These are phyloP conservation scores for Globisporangium viniferum DNA, from an alignment of 352 stramenopile species.

Conservation along the genomic window DNA sequence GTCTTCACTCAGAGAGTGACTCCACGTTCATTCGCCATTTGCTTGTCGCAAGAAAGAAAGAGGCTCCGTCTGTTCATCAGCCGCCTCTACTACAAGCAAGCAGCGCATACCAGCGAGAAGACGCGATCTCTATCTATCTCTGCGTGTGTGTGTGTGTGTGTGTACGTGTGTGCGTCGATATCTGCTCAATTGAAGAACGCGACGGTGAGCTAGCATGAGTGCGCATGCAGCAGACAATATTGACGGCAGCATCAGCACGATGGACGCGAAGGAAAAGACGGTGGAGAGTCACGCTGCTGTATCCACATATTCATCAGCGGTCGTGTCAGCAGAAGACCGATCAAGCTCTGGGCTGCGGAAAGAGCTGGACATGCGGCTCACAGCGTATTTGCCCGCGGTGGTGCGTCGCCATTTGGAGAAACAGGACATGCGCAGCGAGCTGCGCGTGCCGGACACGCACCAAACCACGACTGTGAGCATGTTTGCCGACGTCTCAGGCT, in stretches of 20 bases:
- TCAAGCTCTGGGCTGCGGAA: slow-evolving; percentile 52
- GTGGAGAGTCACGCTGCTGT: background rate
- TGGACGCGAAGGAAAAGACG: background rate
- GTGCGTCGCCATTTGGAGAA: slow-evolving; percentile 76
- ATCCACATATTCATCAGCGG: background rate
- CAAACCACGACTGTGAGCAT: slow-evolving; percentile 83
- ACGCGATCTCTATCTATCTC: background rate
- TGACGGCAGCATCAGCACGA: background rate
- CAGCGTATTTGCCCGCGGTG: slow-evolving; percentile 76
- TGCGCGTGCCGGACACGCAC: slow-evolving; percentile 68
- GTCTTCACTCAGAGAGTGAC: background rate
- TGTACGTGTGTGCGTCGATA: background rate
- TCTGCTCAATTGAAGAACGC: background rate
- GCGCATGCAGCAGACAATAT: background rate
- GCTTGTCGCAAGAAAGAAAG: background rate
- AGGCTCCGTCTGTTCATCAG: background rate
- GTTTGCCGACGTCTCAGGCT: slow-evolving; percentile 94
- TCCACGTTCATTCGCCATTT: background rate
- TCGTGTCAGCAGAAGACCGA: slow-evolving; percentile 19
- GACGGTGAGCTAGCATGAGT: background rate
- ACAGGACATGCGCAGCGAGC: slow-evolving; percentile 33
- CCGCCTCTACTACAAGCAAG: background rate
- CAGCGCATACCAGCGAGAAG: background rate
- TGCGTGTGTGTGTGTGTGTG: too few relatives aligned
- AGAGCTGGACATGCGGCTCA: slow-evolving; percentile 80